These are phyloP conservation scores for Ogataea paraovalis DNA, from an alignment of 805 yeast species.

Conservation along the genomic window DNA sequence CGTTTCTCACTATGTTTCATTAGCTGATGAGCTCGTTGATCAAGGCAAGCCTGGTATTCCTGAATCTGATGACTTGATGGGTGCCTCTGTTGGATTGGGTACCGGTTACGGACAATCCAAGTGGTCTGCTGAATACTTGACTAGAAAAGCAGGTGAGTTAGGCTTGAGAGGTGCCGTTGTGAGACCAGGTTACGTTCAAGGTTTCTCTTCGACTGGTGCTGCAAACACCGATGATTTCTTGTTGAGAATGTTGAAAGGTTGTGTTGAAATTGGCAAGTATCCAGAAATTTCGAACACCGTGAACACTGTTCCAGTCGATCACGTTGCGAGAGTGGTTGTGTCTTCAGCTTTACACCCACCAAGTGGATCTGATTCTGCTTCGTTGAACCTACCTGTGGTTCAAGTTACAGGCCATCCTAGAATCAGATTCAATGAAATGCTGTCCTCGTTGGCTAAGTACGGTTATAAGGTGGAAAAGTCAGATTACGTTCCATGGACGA, in stretches of 20 bases:
- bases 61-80: slow-evolving; percentile 79
- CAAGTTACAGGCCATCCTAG: slow-evolving; percentile 99
- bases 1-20: slow-evolving; percentile 69
- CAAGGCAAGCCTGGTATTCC: slow-evolving; percentile 69
- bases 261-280: slow-evolving; percentile 77
- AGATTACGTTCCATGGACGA: slow-evolving; percentile 78
- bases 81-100: slow-evolving; percentile 77
- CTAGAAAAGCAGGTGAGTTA: slow-evolving; percentile 80
- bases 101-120: slow-evolving; percentile 97
- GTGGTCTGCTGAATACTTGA: slow-evolving; percentile 93
- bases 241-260: slow-evolving; percentile 90
- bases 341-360: slow-evolving; percentile 83
- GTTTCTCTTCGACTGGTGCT: slow-evolving; percentile 78
- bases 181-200: slow-evolving; percentile 96
- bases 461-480: slow-evolving; percentile 67
- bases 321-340: slow-evolving; percentile 87
- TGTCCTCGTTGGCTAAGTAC: slow-evolving; percentile 58
- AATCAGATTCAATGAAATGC: slow-evolving; percentile 69
- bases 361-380: slow-evolving; percentile 28
- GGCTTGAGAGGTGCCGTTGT: slow-evolving; percentile 88
- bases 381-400: slow-evolving; percentile 57
- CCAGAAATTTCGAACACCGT: slow-evolving; percentile 87
- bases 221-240: slow-evolving; percentile 96
- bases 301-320: slow-evolving; percentile 97
- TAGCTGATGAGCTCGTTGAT: slow-evolving; percentile 66